Percentiles rank a stretch among this genome's conserved stretches.
Evolutionary conservation across 78 protist species (phyloP).

Genomic region (Creolimax fragrantissima): DNA sequence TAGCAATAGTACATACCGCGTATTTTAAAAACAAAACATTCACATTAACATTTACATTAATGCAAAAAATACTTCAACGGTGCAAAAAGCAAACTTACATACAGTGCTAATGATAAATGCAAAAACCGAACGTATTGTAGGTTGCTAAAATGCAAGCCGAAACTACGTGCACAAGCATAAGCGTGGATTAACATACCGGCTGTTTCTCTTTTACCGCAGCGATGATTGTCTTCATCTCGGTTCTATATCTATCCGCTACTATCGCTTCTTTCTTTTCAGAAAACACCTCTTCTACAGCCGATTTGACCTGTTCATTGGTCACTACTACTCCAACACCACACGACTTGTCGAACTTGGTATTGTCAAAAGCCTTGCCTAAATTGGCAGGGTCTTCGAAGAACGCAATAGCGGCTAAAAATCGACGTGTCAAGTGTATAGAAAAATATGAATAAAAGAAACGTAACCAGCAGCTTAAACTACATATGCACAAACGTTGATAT

Average conservation of each 20-base stretch:
- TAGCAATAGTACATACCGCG: background rate
- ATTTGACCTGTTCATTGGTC: background rate
- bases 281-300: background rate
- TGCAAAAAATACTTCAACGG: background rate
- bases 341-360: background rate
- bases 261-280: background rate
- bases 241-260: background rate
- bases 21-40: background rate
- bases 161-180: too few species aligned
- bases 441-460: too few species aligned
- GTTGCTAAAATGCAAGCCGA: background rate
- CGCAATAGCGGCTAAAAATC: background rate
- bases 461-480: too few species aligned
- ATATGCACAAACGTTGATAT: too few species aligned
- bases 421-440: too few species aligned
- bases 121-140: background rate
- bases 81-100: background rate
- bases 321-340: slow-evolving; percentile 9
- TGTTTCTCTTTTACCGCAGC: background rate
- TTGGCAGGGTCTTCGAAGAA: background rate
- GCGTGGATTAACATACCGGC: background rate
- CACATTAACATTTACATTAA: background rate
- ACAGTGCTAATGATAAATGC: background rate
- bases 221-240: background rate
- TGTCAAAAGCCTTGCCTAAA: background rate